Evolutionary conservation across 495 filamentous ascomycete genomes (phyloP).

Genomic region (Neurospora sublineolata): DNA sequence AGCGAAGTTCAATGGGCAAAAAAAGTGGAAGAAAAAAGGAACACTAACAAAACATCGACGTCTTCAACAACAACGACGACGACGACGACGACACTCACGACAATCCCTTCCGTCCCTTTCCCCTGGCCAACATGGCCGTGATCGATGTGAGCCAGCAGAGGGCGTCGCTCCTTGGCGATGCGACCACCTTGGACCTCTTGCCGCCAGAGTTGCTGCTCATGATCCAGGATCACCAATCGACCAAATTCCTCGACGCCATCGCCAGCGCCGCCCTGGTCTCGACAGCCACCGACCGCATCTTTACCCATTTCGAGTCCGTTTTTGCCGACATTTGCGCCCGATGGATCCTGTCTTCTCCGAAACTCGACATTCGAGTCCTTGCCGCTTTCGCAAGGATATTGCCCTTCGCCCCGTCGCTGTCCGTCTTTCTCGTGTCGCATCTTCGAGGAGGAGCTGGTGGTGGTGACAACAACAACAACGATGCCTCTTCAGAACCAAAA

Average conservation of each 20-base stretch:
- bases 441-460: constrained; percentile 8
- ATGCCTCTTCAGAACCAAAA: neutral
- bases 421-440: constrained; percentile 34
- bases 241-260: constrained; percentile 58
- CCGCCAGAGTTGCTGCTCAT: constrained; percentile 54
- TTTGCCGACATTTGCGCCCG: constrained; percentile 71
- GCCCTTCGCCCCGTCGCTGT: constrained; percentile 65
- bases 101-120: neutral
- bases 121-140: constrained; percentile 25
- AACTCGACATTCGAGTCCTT: constrained; percentile 42
- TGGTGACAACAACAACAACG: neutral
- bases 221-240: constrained; percentile 49
- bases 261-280: constrained; percentile 55
- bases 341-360: constrained; percentile 45
- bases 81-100: constrained; percentile 1
- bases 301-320: constrained; percentile 54
- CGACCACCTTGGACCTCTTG: constrained; percentile 39
- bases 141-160: constrained; percentile 33
- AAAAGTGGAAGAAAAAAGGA: constrained; percentile 16
- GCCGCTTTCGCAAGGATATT: constrained; percentile 68
- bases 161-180: constrained; percentile 25
- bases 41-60: constrained; percentile 17
- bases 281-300: constrained; percentile 53
- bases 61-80: neutral
- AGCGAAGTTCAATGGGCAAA: constrained; percentile 5